Evolutionary conservation across 768 basidiomycete genomes (phyloP).

Genomic region (Phaffia australis): DNA sequence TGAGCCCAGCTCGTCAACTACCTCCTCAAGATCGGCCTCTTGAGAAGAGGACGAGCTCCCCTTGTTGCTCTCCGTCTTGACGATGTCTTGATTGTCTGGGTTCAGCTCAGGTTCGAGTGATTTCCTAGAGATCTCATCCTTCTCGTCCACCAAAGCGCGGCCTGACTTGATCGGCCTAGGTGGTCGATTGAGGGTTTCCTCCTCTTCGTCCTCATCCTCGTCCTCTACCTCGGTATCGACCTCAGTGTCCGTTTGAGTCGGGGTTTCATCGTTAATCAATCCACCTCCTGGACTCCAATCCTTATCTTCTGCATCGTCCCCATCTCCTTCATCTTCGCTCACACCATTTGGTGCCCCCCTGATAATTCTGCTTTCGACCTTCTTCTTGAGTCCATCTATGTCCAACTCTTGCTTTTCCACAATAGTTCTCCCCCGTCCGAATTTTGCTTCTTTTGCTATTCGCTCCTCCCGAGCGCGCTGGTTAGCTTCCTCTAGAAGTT

Average conservation of each 20-base stretch:
- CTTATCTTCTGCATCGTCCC: conserved; percentile 44
- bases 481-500: conserved; percentile 5
- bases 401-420: conserved; percentile 8
- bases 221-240: not conserved
- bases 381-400: not conserved
- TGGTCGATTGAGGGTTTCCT: not conserved
- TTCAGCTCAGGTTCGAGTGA: not conserved
- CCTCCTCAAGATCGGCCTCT: not conserved
- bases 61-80: conserved; percentile 14
- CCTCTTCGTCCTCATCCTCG: not conserved
- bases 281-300: conserved; percentile 61
- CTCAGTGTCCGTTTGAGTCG: not conserved
- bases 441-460: conserved; percentile 10
- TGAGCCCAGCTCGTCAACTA: conserved; percentile 5
- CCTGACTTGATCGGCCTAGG: too few relatives aligned
- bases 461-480: conserved; percentile 7
- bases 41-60: conserved; percentile 15
- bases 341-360: conserved; percentile 3
- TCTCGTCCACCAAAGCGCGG: not conserved
- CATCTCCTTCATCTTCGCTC: conserved; percentile 44
- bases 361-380: not conserved
- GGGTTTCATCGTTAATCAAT: too few relatives aligned
- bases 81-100: not conserved
- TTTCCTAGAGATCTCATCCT: not conserved
- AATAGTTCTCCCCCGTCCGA: conserved; percentile 7